Evolutionary conservation across 208 protist species (phyloP).

Genomic region (Phytomonas francai): DNA sequence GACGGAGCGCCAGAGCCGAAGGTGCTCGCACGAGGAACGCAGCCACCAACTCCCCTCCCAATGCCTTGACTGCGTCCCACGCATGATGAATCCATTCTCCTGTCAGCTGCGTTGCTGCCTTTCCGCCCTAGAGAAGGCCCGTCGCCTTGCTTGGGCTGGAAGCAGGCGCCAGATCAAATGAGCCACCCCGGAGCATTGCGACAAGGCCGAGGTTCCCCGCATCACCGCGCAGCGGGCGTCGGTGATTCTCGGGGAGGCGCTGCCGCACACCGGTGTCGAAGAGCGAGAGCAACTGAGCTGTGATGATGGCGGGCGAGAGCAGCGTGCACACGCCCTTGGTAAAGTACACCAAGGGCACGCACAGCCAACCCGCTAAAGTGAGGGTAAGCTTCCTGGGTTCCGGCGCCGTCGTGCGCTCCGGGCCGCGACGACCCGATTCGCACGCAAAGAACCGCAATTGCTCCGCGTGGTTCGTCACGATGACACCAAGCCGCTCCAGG

Average conservation of each 20-base stretch:
- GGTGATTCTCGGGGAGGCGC: constrained; percentile 27
- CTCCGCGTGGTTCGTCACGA: constrained; percentile 80
- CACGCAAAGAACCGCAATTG: constrained; percentile 74
- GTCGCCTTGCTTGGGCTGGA: background rate
- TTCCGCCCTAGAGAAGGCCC: no score
- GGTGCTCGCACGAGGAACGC: no score
- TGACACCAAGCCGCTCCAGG: constrained; percentile 62
- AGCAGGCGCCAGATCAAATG: constrained; percentile 43
- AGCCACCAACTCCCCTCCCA: no score
- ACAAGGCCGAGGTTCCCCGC: constrained; percentile 53
- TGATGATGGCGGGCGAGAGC: constrained; percentile 65
- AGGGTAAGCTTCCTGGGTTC: constrained; percentile 37
- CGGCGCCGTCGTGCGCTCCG: background rate
- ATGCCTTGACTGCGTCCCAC: no score
- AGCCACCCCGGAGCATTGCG: constrained; percentile 57
- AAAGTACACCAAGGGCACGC: constrained; percentile 74
- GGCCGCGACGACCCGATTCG: constrained; percentile 41
- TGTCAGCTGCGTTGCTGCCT: no score
- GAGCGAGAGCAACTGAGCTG: constrained; percentile 71
- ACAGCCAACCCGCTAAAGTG: constrained; percentile 70
- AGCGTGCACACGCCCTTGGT: constrained; percentile 80
- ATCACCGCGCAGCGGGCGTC: constrained; percentile 26
- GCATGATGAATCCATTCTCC: no score
- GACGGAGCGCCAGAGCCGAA: no score
- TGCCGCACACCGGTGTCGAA: constrained; percentile 75